Conservation (phyloP, 352 stramenopile genomes). For the Phytophthora niederhauseri region DNA sequence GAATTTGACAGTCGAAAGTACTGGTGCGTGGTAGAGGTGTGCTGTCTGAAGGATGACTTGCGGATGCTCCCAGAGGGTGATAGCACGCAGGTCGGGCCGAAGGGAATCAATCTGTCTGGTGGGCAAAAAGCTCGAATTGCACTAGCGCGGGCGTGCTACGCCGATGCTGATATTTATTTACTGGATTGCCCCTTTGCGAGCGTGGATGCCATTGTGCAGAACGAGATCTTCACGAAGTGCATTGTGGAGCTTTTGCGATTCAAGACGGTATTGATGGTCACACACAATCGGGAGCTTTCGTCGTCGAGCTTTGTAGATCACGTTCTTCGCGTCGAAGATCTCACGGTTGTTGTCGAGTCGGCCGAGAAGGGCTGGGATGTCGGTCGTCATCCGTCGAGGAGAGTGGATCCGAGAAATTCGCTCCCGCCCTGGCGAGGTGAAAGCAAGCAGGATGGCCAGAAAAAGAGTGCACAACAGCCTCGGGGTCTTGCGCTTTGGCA, state of each 20-base stretch:
- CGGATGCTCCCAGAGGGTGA: conserved; percentile 62
- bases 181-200: conserved; percentile 59
- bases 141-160: conserved; percentile 61
- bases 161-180: conserved; percentile 59
- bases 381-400: conserved; percentile 24
- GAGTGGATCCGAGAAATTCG: conserved; percentile 38
- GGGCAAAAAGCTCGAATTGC: conserved; percentile 63
- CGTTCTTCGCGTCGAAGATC: conserved; percentile 38
- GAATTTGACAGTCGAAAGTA: conserved; percentile 68
- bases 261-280: conserved; percentile 61
- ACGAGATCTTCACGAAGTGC: conserved; percentile 63
- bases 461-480: conserved; percentile 1
- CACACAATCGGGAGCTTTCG: conserved; percentile 60
- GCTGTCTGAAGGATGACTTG: conserved; percentile 53
- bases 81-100: conserved; percentile 47
- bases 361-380: conserved; percentile 32
- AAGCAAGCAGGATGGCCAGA: neutral
- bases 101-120: conserved; percentile 62
- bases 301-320: conserved; percentile 52
- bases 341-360: conserved; percentile 36
- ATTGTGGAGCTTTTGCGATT: conserved; percentile 53
- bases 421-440: conserved; percentile 37
- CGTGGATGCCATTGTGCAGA: conserved; percentile 65
- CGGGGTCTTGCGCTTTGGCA: conserved; percentile 33
- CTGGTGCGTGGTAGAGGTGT: conserved; percentile 67